Evolutionary conservation across 2,329 filamentous ascomycete species (phyloP), one percentile per base, ranked within the genome.

Genomic region (Ophiosphaerella korrae): DNA sequence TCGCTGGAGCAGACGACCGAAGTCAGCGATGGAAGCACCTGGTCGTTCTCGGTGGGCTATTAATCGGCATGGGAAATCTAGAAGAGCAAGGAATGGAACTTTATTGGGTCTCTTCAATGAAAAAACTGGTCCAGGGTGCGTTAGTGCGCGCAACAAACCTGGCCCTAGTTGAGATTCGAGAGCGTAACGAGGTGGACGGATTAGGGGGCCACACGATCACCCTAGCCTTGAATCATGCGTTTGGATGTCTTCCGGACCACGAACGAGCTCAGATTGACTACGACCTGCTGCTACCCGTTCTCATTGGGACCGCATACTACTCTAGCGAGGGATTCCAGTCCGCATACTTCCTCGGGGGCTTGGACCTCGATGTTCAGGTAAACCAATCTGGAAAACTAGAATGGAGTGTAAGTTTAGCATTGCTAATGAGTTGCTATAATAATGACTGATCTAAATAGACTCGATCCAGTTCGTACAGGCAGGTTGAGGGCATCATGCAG

Each of bases 21-120:
- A 87, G 78, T 26, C 82, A 80, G 14, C 79, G 90, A 66, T 96
- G 91, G 91, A 87, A 91, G 71, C 92, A 96, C 72, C 74, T 92
- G 26, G 78, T 96, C n/a, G 82, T 92, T 5, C 82, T 96, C 7
- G 86, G 87, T 0, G 92, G 91, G 3, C 77, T 96, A 18, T 74
- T 96, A 50, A 82, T 93, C 67, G 91, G 90, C 7, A 87, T 92
- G 66, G 88, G 64, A 3, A 67, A 54, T 33, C 57, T 71, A 23
- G 70, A 75, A 57, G 67, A 73, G 60, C 68, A 72, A 34, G 72
- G 82, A 13, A 80, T 84, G 53, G 82, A 86, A 35, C 76, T 85
- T 39, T 81, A 82, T 51, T 83, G 84, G n/a, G 84, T 87, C 5
- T 75, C 78, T 29, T 74, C 80, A 43, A 79, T 93, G 70, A 81